Evolutionary conservation across 257 asterid species (phyloP).

Genomic region (Solanum lycopersicoides): DNA sequence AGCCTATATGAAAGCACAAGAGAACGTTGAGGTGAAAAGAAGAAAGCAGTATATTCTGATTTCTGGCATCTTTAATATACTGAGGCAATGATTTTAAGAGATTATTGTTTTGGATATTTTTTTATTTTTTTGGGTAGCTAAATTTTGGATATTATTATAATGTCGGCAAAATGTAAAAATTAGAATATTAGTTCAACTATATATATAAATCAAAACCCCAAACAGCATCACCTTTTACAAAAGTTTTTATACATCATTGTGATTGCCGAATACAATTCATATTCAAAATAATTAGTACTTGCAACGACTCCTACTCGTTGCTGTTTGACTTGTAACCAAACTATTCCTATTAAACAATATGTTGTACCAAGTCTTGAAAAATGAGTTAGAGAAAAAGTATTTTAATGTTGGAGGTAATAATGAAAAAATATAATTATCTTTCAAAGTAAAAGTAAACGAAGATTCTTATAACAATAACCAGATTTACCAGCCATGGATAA

Average conservation of each 20-base stretch:
- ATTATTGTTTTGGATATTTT: not conserved
- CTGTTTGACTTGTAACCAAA: too few species aligned
- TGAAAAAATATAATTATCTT: too few species aligned
- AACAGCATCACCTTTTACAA: not conserved
- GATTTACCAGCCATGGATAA: not conserved
- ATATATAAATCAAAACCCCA: not conserved
- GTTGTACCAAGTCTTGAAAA: too few species aligned
- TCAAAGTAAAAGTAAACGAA: too few species aligned
- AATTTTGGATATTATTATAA: too few species aligned
- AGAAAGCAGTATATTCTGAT: not conserved
- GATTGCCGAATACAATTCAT: not conserved
- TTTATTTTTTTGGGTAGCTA: too few species aligned
- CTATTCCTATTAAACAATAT: too few species aligned
- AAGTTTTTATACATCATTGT: not conserved
- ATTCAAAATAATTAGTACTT: not conserved
- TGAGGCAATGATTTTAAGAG: not conserved
- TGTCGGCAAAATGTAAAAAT: too few species aligned
- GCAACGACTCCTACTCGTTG: too few species aligned
- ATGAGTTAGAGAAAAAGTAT: too few species aligned
- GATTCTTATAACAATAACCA: not conserved
- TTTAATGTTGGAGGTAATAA: too few species aligned
- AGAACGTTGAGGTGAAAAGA: not conserved
- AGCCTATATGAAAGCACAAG: not conserved
- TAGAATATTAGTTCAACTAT: too few species aligned
- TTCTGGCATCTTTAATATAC: not conserved